These are phyloP conservation scores for Russula emetica DNA, from an alignment of 768 basidiomycete genomes.

Conservation along the genomic window DNA sequence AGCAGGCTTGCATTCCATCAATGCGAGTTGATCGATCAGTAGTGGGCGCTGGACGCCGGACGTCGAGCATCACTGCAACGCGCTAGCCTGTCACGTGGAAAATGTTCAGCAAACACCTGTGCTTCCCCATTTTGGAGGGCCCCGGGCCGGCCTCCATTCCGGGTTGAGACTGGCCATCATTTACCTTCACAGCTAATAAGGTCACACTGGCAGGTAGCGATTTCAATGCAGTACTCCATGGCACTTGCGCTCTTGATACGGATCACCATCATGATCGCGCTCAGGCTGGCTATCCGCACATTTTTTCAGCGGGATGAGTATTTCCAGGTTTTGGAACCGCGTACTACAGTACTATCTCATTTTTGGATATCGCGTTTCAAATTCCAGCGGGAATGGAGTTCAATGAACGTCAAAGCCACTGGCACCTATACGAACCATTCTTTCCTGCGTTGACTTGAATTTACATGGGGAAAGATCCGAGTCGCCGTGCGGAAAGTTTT, in stretches of 20 bases:
- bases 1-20: no score
- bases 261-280: slow-evolving; percentile 46
- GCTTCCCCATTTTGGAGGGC: no score
- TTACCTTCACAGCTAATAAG: background rate
- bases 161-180: no score
- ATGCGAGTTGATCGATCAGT: no score
- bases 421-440: slow-evolving; percentile 77
- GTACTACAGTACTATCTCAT: slow-evolving; percentile 75
- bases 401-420: slow-evolving; percentile 43
- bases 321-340: no score
- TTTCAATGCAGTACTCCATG: slow-evolving; percentile 1
- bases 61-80: no score
- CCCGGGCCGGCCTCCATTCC: no score
- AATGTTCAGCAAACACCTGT: no score
- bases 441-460: slow-evolving; percentile 66
- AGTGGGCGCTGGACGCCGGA: no score
- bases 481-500: slow-evolving; percentile 69
- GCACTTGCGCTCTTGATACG: slow-evolving; percentile 46
- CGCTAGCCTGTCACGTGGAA: no score
- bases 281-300: slow-evolving; percentile 71
- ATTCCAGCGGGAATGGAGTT: slow-evolving; percentile 98
- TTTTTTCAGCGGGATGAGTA: slow-evolving; percentile 98
- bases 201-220: background rate
- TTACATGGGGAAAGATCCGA: slow-evolving; percentile 35
- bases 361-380: slow-evolving; percentile 86